Conservation (phyloP, 1,284 basidiomycete species). For the Ceraceosorus bombacis region DNA sequence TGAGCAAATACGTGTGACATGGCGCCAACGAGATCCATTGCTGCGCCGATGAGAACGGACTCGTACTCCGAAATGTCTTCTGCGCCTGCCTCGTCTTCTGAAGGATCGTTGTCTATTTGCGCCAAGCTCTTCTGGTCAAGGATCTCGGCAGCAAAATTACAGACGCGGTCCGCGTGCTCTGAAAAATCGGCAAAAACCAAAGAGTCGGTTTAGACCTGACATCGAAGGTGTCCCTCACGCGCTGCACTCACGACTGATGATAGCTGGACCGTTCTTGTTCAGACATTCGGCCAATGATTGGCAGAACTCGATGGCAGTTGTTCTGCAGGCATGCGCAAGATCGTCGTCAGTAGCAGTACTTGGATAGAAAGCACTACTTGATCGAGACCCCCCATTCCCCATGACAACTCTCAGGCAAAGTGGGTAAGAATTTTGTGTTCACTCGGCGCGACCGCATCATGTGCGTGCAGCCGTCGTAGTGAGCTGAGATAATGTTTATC, state of each 20-base stretch:
- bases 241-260: slow-evolving; percentile 50
- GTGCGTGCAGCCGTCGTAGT: slow-evolving; percentile 60
- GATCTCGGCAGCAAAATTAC: slow-evolving; percentile 52
- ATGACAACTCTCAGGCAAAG: no score
- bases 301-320: slow-evolving; percentile 77
- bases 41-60: slow-evolving; percentile 85
- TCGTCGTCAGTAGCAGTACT: no score
- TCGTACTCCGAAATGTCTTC: slow-evolving; percentile 84
- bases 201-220: slow-evolving; percentile 56
- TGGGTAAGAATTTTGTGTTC: slow-evolving; percentile 23
- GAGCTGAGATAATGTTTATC: slow-evolving; percentile 71
- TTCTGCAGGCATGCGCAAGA: slow-evolving; percentile 54
- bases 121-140: slow-evolving; percentile 63
- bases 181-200: not conserved
- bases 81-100: slow-evolving; percentile 71
- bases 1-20: slow-evolving; percentile 75
- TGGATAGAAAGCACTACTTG: no score
- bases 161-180: slow-evolving; percentile 28
- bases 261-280: slow-evolving; percentile 78
- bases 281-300: slow-evolving; percentile 80
- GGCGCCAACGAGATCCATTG: slow-evolving; percentile 86
- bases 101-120: slow-evolving; percentile 84
- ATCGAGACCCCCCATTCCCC: no score
- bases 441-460: slow-evolving; percentile 22
- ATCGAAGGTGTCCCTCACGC: no score